Percentiles rank a stretch among this genome's conserved stretches.
Evolutionary conservation across 2,329 filamentous ascomycete species (phyloP).

Genomic region (Sarocladium strictum): DNA sequence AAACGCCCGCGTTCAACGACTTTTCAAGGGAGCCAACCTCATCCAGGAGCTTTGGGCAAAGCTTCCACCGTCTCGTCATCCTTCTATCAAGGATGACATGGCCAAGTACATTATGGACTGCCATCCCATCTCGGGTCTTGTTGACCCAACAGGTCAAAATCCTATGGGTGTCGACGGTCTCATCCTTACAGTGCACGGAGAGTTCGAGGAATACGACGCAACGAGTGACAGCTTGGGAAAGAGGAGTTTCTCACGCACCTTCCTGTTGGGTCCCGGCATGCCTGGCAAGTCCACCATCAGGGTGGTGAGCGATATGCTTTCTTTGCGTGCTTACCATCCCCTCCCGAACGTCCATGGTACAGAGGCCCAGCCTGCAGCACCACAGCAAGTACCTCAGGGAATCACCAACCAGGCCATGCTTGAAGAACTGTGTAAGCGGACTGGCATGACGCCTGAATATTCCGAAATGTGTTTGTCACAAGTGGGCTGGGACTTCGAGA

Average conservation of each 20-base stretch:
- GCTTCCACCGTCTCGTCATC: constrained; percentile 69
- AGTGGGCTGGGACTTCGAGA: constrained; percentile 73
- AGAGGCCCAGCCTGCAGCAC: constrained; percentile 16
- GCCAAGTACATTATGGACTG: constrained; percentile 81
- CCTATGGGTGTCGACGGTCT: constrained; percentile 68
- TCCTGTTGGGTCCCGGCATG: constrained; percentile 70
- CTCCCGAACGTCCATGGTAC: constrained; percentile 37
- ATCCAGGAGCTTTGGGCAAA: constrained; percentile 65
- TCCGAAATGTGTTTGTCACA: constrained; percentile 76
- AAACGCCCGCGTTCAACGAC: constrained; percentile 56
- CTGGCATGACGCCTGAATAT: constrained; percentile 73
- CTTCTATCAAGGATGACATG: constrained; percentile 59
- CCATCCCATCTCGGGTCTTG: constrained; percentile 64
- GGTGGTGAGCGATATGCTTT: constrained; percentile 74
- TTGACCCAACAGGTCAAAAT: constrained; percentile 61
- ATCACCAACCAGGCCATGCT: constrained; percentile 67
- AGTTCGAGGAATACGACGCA: constrained; percentile 69
- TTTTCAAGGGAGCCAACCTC: constrained; percentile 56
- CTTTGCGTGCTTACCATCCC: constrained; percentile 59
- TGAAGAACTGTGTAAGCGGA: constrained; percentile 67
- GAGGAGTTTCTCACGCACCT: constrained; percentile 77
- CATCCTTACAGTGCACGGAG: constrained; percentile 72
- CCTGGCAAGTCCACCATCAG: constrained; percentile 59
- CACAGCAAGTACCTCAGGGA: constrained; percentile 32
- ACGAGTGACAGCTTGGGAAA: constrained; percentile 51